Evolutionary conservation across 2,329 filamentous ascomycete genomes (phyloP).

Genomic region (Lecanicillium sp.): DNA sequence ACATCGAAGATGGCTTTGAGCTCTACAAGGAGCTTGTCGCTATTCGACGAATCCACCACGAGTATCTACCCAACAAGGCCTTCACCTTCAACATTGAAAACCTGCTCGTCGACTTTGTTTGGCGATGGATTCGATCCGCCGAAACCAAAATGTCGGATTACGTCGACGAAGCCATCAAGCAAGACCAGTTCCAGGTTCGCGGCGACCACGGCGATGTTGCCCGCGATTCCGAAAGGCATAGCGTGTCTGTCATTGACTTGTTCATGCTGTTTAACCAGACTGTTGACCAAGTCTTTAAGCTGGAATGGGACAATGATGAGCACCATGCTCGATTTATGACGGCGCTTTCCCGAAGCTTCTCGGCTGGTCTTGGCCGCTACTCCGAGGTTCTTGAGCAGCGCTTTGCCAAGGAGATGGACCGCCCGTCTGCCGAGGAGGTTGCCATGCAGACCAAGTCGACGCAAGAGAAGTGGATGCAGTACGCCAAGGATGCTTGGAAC

Average conservation of each 20-base stretch:
- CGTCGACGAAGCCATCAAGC: conserved; percentile 85
- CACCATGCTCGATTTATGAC: conserved; percentile 98
- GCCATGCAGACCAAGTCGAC: conserved; percentile 70
- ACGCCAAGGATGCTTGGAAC: conserved; percentile 89
- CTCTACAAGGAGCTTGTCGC: conserved; percentile 84
- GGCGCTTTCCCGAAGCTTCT: conserved; percentile 76
- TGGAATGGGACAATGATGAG: conserved; percentile 89
- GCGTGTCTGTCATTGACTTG: conserved; percentile 85
- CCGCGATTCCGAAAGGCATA: conserved; percentile 79
- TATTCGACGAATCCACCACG: conserved; percentile 73
- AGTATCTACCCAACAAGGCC: conserved; percentile 63
- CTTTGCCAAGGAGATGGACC: conserved; percentile 90
- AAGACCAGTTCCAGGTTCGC: conserved; percentile 78
- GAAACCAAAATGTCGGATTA: conserved; percentile 75
- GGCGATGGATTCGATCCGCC: conserved; percentile 84
- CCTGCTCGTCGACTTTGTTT: conserved; percentile 84
- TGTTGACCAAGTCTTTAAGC: conserved; percentile 75
- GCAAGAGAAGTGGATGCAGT: conserved; percentile 88
- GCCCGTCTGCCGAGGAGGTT: conserved; percentile 80
- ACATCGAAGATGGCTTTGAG: conserved; percentile 88
- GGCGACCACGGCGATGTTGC: conserved; percentile 56
- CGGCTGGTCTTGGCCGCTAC: conserved; percentile 76
- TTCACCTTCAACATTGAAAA: conserved; percentile 88
- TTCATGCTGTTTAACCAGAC: conserved; percentile 92
- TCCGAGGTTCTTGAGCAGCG: conserved; percentile 84